These are phyloP conservation scores for Quercus phellos DNA, from an alignment of 331 rosid species.

Conservation along the genomic window DNA sequence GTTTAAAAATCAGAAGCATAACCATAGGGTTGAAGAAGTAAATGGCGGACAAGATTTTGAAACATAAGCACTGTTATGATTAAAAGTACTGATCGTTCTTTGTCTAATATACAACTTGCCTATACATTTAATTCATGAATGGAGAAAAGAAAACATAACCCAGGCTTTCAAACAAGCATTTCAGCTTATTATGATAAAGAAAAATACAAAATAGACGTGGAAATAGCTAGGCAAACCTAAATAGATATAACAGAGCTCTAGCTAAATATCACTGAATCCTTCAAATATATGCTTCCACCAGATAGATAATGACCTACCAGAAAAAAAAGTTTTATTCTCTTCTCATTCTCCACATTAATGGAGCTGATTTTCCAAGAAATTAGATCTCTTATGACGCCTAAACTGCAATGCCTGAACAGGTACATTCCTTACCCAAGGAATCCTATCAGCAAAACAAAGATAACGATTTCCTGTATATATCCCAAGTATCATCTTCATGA, in stretches of 20 bases:
- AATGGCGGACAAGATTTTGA: conserved; percentile 8
- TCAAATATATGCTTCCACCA: neutral
- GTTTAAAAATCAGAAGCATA: conserved; percentile 16
- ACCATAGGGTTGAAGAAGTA: conserved; percentile 16
- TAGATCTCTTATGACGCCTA: neutral
- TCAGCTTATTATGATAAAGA: conserved; percentile 1
- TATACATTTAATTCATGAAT: neutral
- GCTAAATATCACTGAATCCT: neutral
- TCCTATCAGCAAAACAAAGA: neutral
- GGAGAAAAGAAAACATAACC: neutral
- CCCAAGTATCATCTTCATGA: neutral
- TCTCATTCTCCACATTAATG: neutral
- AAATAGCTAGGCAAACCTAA: neutral
- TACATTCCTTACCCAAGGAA: neutral
- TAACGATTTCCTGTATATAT: neutral
- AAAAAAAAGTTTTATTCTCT: neutral
- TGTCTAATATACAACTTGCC: conserved; percentile 3
- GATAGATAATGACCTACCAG: too few relatives aligned
- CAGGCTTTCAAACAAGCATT: conserved; percentile 5
- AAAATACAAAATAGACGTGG: neutral
- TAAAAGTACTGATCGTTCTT: neutral
- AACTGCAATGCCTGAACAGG: neutral
- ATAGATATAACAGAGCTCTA: neutral
- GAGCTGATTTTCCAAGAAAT: neutral
- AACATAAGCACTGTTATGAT: conserved; percentile 2